phyloP scores from a whole-genome alignment of 768 basidiomycete genomes.

The Ramaria rubella region DNA sequence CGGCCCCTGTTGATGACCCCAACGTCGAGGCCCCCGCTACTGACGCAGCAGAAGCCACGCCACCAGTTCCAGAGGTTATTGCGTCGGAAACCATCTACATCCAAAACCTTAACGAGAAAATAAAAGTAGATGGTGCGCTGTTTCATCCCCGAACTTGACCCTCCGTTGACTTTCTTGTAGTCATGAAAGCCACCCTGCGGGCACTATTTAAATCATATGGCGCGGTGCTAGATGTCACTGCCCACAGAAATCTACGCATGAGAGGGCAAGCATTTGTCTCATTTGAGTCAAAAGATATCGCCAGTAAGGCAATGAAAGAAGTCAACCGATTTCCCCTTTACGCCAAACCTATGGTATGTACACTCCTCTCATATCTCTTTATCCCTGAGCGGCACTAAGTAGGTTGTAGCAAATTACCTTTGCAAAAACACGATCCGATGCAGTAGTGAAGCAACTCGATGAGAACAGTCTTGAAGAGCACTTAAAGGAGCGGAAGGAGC shows the following conservation, averaged over 20 bases:
- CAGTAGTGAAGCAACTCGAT: conserved; percentile 75
- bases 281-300: conserved; percentile 75
- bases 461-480: conserved; percentile 64
- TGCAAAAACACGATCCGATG: conserved; percentile 82
- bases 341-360: conserved; percentile 87
- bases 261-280: conserved; percentile 97
- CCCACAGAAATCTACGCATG: conserved; percentile 93
- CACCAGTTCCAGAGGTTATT: conserved; percentile 16
- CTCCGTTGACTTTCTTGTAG: conserved; percentile 32
- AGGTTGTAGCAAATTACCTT: conserved; percentile 84
- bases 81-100: conserved; percentile 88
- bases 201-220: conserved; percentile 93
- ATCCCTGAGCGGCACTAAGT: not conserved
- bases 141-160: conserved; percentile 5
- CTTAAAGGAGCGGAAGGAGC: conserved; percentile 63
- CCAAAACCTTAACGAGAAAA: conserved; percentile 94
- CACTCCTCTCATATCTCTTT: not conserved
- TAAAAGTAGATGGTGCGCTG: conserved; percentile 63
- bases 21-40: not conserved
- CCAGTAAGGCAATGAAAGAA: conserved; percentile 85
- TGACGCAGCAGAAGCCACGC: not conserved
- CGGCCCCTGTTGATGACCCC: not conserved
- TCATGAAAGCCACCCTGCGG: conserved; percentile 80
- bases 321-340: conserved; percentile 92
- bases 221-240: conserved; percentile 90